phyloP scores from a whole-genome alignment of 805 yeast genomes.

The Candida tallmaniae region DNA sequence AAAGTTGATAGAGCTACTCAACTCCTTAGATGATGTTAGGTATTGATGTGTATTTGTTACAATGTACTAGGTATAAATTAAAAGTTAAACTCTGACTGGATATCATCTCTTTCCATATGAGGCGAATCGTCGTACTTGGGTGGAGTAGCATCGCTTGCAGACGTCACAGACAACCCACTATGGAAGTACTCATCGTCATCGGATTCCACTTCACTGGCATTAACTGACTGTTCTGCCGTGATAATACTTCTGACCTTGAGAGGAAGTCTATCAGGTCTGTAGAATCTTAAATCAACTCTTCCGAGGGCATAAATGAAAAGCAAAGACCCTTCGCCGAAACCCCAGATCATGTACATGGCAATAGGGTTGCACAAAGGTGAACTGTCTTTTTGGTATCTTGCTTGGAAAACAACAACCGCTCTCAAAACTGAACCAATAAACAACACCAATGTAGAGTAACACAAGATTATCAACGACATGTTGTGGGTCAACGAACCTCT shows the following conservation, averaged over 20 bases:
- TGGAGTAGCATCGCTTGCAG: constrained; percentile 5
- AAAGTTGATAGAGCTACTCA: constrained; percentile 43
- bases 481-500: constrained; percentile 47
- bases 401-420: constrained; percentile 43
- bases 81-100: constrained; percentile 21
- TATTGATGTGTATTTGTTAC: not conserved
- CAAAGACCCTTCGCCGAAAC: constrained; percentile 56
- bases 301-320: constrained; percentile 52
- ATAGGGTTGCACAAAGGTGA: constrained; percentile 38
- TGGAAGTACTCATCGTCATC: constrained; percentile 9
- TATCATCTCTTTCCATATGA: constrained; percentile 14
- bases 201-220: constrained; percentile 7
- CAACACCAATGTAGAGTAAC: constrained; percentile 44
- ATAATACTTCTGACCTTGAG: constrained; percentile 32
- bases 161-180: constrained; percentile 10
- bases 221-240: constrained; percentile 34
- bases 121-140: constrained; percentile 13
- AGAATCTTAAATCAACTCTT: constrained; percentile 71
- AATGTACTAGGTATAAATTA: constrained; percentile 5
- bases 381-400: constrained; percentile 15
- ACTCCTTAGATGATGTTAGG: constrained; percentile 6
- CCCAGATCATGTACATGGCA: constrained; percentile 65
- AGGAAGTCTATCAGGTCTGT: constrained; percentile 62
- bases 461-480: constrained; percentile 43
- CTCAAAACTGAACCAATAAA: constrained; percentile 50